Base-by-base conservation (phyloP, 306 rosid species). In the Prunus kanzakura region DNA sequence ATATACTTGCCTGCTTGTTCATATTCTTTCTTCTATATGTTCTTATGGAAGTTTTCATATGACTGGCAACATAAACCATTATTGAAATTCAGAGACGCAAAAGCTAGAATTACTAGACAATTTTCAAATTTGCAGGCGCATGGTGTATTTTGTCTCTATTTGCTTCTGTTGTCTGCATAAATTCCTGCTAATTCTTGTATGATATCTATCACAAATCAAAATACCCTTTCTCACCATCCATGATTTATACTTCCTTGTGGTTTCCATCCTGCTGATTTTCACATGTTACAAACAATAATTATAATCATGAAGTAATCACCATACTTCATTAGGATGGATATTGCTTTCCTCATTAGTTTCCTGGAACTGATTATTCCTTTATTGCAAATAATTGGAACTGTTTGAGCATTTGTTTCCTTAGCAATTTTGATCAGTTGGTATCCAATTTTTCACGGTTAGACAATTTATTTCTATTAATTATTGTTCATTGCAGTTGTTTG, bases 401-500 rank as follows among this genome's bases (percentile, higher is more conserved):
- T 71, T 57, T 32, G 52, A 71, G 57, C 57, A 1, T 52, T 15
- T 69, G 54, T 73, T 67, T 18, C 60, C 62, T 29, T 64, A 23
- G 65, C 67, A 71, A 38, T 23, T 74, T 74, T 69, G 67, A 69
- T 80, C 75, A 22, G 55, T 77, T 76, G 64, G 46, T 56, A n/a
- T n/a, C 45, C 41, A 8, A 50, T 29, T 67, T 69, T 61, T 64
- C 73, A 0, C 55, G 57, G 71, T 73, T 64, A 73, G 35, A n/a
- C 65, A 63, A 52, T 71, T 54, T 60, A 30, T 63, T 77, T 58
- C 20, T 43, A 57, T 52, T 72, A 25, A 25, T 25, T 71, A 27
- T 0, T 83, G 45, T 80, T 61, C 61, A 62, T 27, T 87, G 90
- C 96, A 94, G 98, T 76, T 78, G 75, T 84, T 94, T 64, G 98